These are phyloP conservation scores for Rhododendron ferrugineum DNA, from an alignment of 148 eudicot genomes.

Conservation along the genomic window DNA sequence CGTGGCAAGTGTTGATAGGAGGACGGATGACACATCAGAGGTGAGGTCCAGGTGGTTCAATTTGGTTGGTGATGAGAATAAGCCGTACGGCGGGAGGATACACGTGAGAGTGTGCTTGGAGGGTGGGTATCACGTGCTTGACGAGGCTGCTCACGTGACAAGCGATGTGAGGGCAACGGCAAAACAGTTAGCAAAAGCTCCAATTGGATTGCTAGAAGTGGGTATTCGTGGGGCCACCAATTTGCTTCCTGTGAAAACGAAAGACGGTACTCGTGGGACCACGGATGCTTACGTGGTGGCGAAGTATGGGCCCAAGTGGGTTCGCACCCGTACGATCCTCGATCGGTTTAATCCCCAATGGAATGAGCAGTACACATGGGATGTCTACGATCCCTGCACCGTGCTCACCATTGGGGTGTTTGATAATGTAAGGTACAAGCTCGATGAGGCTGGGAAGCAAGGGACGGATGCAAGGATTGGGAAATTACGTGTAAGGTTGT, in stretches of 20 bases:
- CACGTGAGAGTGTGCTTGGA: conserved; percentile 69
- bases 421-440: conserved; percentile 66
- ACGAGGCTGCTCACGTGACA: conserved; percentile 93
- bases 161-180: conserved; percentile 77
- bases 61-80: conserved; percentile 53
- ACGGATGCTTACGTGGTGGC: conserved; percentile 87
- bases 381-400: conserved; percentile 84
- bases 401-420: conserved; percentile 81
- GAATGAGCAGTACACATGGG: conserved; percentile 94
- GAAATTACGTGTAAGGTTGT: conserved; percentile 62
- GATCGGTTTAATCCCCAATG: conserved; percentile 85
- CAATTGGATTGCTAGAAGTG: conserved; percentile 78
- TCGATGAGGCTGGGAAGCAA: conserved; percentile 33
- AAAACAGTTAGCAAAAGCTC: conserved; percentile 63
- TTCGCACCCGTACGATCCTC: conserved; percentile 67
- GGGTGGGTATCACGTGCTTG: conserved; percentile 98
- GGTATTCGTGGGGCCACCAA: conserved; percentile 76
- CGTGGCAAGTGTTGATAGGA: conserved; percentile 50
- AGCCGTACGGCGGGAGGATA: conserved; percentile 71
- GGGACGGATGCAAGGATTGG: conserved; percentile 66
- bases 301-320: conserved; percentile 90
- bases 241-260: conserved; percentile 71
- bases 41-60: conserved; percentile 73
- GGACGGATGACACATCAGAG: conserved; percentile 55
- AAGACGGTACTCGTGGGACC: conserved; percentile 74